Base-by-base conservation (phyloP, 371 early-diverging fungal genomes). In the Massospora cicadina region DNA sequence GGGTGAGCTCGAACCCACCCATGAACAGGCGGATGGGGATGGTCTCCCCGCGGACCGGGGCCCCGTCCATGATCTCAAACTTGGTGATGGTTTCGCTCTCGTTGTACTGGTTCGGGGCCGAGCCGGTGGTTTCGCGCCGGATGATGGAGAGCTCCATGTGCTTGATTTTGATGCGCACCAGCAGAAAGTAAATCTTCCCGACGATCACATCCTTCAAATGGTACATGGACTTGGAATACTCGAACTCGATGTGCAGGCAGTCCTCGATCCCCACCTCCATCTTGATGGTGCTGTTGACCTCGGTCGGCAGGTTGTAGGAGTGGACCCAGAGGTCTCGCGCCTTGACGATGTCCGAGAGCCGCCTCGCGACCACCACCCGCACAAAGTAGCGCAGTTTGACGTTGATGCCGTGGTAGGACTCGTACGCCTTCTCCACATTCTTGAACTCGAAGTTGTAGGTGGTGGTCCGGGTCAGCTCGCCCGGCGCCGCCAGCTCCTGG, bases 1-100 rank as follows among this genome's bases (percentile, higher is more conserved):
- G 93, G 10, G 93, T 96, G 67, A 98, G 77, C 67, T 98, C 96
- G 66, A 96, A 96, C 1, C 95, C 97, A 65, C 88, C 88, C 54
- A 98, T 78, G 76, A 96, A 97, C 59, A 97, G 77, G 43, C 97
- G 88, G 68, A 98, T 96, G 53, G 97, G 98, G 65, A 98, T 95
- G 1, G 94, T 94, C 71, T 98, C 97, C n/a, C 94, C 95, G 68
- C 92, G 78, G 5, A 95, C 94, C 27, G 98, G 97, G 25, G 96
- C 95, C 2, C 98, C 98, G 74, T 98, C 98, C 97, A 98, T 96
- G 70, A 98, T 96, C 72, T 98, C 97, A 71, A 92, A 97, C 74
- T 92, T 93, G 61, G 96, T 94, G 32, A 98, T 85, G 0, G 94
- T 96, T 74, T 98, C 97, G 71, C 90, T 93, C 76, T 98, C 97